phyloP scores from a whole-genome alignment of 257 asterid species.

The Solanum piurae region DNA sequence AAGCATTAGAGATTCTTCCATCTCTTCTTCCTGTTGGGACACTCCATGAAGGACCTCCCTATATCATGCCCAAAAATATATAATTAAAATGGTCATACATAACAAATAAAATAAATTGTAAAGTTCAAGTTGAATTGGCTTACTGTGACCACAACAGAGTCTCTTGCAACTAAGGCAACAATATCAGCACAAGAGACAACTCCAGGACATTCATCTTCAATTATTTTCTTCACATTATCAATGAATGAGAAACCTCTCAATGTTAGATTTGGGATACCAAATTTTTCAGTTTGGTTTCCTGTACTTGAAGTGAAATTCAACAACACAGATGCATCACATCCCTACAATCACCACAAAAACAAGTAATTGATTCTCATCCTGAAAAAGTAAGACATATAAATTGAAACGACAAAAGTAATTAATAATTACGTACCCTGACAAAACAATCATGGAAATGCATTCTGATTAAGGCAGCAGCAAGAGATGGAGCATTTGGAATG shows the following conservation, averaged over 20 bases:
- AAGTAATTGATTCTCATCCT: neutral
- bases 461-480: conserved; percentile 21
- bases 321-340: conserved; percentile 26
- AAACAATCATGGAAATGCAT: conserved; percentile 31
- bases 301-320: neutral
- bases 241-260: conserved; percentile 16
- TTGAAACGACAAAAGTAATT: neutral
- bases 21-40: conserved; percentile 49
- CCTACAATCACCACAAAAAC: neutral
- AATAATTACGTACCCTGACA: conserved; percentile 3
- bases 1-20: conserved; percentile 26
- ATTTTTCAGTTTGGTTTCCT: conserved; percentile 15
- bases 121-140: neutral
- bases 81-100: neutral
- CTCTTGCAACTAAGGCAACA: conserved; percentile 18
- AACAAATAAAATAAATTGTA: neutral
- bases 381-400: neutral
- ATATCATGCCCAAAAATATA: neutral
- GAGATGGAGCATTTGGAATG: conserved; percentile 3
- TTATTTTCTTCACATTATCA: conserved; percentile 9
- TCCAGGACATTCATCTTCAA: conserved; percentile 17
- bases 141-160: conserved; percentile 1
- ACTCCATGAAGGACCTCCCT: conserved; percentile 49
- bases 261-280: conserved; percentile 6
- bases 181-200: conserved; percentile 30